Conservation (phyloP, 2,329 filamentous ascomycete genomes). For the Didymella lethalis region DNA sequence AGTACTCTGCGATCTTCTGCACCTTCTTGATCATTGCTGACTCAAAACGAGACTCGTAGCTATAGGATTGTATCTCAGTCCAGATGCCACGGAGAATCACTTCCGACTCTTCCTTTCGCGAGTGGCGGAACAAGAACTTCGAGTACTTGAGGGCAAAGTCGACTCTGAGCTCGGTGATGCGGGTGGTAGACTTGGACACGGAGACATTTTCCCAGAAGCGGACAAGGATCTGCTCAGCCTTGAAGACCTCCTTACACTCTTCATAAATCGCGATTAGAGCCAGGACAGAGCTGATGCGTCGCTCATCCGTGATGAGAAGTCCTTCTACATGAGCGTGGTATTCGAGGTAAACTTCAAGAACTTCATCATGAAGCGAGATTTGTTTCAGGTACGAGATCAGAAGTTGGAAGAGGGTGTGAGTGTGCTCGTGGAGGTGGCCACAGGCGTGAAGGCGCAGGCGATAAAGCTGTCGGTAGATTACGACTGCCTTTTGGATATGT, state of each 20-base stretch:
- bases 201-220: slow-evolving; percentile 34
- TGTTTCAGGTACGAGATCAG: slow-evolving; percentile 31
- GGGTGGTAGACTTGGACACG: slow-evolving; percentile 21
- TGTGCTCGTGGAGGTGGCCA: slow-evolving; percentile 36
- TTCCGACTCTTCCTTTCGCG: slow-evolving; percentile 34
- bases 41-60: slow-evolving; percentile 33
- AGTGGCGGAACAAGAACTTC: slow-evolving; percentile 29
- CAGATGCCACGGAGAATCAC: slow-evolving; percentile 34
- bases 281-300: slow-evolving; percentile 30
- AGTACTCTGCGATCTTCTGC: slow-evolving; percentile 30
- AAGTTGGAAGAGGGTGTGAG: slow-evolving; percentile 26
- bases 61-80: slow-evolving; percentile 33
- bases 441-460: slow-evolving; percentile 28
- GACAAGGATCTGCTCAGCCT: slow-evolving; percentile 35
- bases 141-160: slow-evolving; percentile 35
- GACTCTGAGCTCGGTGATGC: slow-evolving; percentile 28
- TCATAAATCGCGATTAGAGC: slow-evolving; percentile 31
- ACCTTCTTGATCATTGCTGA: slow-evolving; percentile 32
- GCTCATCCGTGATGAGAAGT: slow-evolving; percentile 29
- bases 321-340: slow-evolving; percentile 30
- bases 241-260: slow-evolving; percentile 34
- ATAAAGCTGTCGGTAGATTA: slow-evolving; percentile 36
- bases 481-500: slow-evolving; percentile 31
- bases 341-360: slow-evolving; percentile 28
- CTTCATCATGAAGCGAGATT: slow-evolving; percentile 29